Evolutionary conservation across 2,329 filamentous ascomycete genomes (phyloP).

Genomic region (Sordariomycetes sp.): DNA sequence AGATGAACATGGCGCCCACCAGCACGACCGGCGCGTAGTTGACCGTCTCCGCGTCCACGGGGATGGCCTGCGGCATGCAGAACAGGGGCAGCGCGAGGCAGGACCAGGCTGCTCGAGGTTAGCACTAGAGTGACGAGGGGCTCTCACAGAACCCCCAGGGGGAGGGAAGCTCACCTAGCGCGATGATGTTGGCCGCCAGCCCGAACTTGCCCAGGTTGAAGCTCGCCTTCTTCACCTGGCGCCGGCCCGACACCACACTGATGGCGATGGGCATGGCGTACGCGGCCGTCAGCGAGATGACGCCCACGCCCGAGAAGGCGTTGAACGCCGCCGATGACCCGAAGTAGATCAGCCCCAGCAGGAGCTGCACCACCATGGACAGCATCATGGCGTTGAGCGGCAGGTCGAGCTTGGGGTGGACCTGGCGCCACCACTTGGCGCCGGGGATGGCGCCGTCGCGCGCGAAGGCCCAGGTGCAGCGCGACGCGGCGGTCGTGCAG

Average conservation of each 20-base stretch:
- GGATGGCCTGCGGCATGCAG: constrained; percentile 59
- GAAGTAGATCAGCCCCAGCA: constrained; percentile 59
- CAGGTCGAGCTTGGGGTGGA: constrained; percentile 52
- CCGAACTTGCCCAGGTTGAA: constrained; percentile 56
- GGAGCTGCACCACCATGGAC: constrained; percentile 52
- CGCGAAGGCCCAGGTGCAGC: constrained; percentile 59
- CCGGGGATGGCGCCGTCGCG: constrained; percentile 61
- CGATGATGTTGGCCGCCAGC: constrained; percentile 49
- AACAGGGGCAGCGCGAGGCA: constrained; percentile 60
- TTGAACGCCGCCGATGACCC: constrained; percentile 61
- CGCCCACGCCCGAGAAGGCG: constrained; percentile 59
- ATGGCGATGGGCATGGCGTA: constrained; percentile 59
- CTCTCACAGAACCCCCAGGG: background rate
- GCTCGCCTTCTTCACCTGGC: constrained; percentile 42
- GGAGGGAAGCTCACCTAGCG: constrained; percentile 40
- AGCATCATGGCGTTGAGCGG: constrained; percentile 66
- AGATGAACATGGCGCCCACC: constrained; percentile 50
- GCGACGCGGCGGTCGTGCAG: constrained; percentile 58
- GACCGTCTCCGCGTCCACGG: constrained; percentile 47
- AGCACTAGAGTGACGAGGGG: background rate
- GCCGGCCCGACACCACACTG: constrained; percentile 49
- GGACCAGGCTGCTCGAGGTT: constrained; percentile 45
- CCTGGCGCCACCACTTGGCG: constrained; percentile 46
- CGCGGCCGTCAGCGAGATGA: constrained; percentile 58
- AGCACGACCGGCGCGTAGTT: constrained; percentile 73